Evolutionary conservation across 495 filamentous ascomycete genomes (phyloP), one percentile per base, ranked within the genome.

Genomic region (Tetracladium marchalianum): DNA sequence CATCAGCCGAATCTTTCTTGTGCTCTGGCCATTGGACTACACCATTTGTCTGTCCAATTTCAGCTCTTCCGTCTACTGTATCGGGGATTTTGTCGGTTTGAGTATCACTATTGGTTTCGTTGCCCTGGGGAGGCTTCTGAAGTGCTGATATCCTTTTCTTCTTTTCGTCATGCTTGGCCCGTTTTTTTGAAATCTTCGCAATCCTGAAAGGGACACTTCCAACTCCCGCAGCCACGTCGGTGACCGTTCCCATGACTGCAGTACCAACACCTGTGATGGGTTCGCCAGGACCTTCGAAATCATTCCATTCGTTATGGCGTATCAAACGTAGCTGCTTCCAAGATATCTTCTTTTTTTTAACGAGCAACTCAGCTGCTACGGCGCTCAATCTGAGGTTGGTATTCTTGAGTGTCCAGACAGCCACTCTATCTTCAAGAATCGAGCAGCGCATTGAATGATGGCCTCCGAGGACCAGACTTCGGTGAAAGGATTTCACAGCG

Each of bases 201-300:
- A 81, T 60, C 24, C 72, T 62, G 7, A 78, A 68, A 1, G 81
- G 81, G 22, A 82, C 66, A 12, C 71, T 64, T 5, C 76, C 78
- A 32, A 84, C 58, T 5, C 81, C 81, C 35, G 68, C 63, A 16
- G 74, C 71, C 11, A 76, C 65, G 32, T 72, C 70, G 0, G 70
- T 70, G 0, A 81, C 54, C 4, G 72, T 71, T 5, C 68, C 62
- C 18, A 75, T 58, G 3, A 85, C 45, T 4, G 79, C 80, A 0
- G 71, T 70, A 7, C 75, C 72, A 1, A 67, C 62, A 5, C 84
- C 84, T 2, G 82, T 83, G 27, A 88, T 52, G 1, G 84, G 84
- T 55, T 87, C 84, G 0, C 82, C 84, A 0, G 84, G 82, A 0
- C 84, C 84, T 44, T 83, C 81, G 49, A 85, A 87, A 54, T 87